Evolutionary conservation across 345 rosid genomes (phyloP).

Genomic region (Salix viminalis): DNA sequence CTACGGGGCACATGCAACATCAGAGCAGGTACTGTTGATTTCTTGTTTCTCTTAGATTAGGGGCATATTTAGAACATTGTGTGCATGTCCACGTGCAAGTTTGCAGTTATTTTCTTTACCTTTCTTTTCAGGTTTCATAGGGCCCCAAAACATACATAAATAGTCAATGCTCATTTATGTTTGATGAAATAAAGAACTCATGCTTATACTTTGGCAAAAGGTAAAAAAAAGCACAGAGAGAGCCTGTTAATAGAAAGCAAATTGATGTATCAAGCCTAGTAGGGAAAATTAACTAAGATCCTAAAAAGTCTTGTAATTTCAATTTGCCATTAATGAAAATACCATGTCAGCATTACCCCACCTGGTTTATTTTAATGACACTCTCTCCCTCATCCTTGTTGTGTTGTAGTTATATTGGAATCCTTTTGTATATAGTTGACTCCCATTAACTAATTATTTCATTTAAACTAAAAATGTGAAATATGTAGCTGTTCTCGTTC

Average conservation of each 20-base stretch:
- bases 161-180: not conserved
- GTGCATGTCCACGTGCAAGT: not conserved
- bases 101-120: not conserved
- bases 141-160: not conserved
- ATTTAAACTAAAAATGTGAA: not conserved
- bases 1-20: constrained; percentile 94
- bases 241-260: not conserved
- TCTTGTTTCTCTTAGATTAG: not conserved
- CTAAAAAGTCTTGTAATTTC: not conserved
- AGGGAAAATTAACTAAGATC: not conserved
- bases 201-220: not conserved
- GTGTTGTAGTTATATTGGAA: not conserved
- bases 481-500: not conserved
- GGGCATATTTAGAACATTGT: not conserved
- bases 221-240: not conserved
- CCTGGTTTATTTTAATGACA: not conserved
- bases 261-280: not conserved
- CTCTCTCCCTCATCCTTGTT: not conserved
- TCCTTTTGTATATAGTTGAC: not conserved
- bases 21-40: constrained; percentile 71
- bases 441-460: not conserved
- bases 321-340: not conserved
- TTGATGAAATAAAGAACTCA: not conserved
- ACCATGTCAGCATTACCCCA: not conserved
- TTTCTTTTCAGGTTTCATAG: not conserved